phyloP scores from a whole-genome alignment of 164 flowering plant genomes.

The Magnolia kwangsiensis region DNA sequence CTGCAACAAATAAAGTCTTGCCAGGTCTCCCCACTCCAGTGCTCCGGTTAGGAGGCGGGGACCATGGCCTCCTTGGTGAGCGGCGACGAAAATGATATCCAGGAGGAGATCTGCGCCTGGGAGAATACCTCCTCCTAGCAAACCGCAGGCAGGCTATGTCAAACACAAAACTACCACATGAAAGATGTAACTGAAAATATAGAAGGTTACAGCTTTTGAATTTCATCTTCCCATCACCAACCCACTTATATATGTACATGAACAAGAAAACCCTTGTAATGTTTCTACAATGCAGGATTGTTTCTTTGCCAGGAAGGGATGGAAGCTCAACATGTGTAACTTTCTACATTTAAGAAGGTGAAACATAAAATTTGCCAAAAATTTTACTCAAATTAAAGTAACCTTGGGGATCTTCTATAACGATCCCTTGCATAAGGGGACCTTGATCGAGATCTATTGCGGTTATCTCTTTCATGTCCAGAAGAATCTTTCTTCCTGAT shows the following conservation, averaged over 20 bases:
- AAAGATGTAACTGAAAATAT: not conserved
- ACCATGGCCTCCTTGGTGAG: slow-evolving; percentile 34
- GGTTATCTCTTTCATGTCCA: slow-evolving; percentile 22
- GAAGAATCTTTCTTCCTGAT: slow-evolving; percentile 21
- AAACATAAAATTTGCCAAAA: not conserved
- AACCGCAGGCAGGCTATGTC: not conserved
- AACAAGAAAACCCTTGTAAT: not conserved
- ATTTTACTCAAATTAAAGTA: not conserved
- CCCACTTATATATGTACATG: too few species aligned
- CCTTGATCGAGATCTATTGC: slow-evolving; percentile 32
- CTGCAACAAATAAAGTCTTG: slow-evolving; percentile 41
- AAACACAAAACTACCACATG: not conserved
- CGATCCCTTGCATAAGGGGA: slow-evolving; percentile 28
- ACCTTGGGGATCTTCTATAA: slow-evolving; percentile 35
- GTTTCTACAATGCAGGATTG: not conserved
- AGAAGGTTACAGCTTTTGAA: not conserved
- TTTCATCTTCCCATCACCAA: not conserved
- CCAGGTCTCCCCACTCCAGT: slow-evolving; percentile 43
- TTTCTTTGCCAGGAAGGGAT: not conserved
- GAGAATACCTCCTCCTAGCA: slow-evolving; percentile 29
- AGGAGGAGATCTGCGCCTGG: slow-evolving; percentile 31
- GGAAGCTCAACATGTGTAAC: not conserved
- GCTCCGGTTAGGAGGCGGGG: slow-evolving; percentile 38
- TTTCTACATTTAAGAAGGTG: not conserved
- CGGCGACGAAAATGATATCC: slow-evolving; percentile 25